Evolutionary conservation across 257 asterid genomes (phyloP).

Genomic region (Scutellaria minor): DNA sequence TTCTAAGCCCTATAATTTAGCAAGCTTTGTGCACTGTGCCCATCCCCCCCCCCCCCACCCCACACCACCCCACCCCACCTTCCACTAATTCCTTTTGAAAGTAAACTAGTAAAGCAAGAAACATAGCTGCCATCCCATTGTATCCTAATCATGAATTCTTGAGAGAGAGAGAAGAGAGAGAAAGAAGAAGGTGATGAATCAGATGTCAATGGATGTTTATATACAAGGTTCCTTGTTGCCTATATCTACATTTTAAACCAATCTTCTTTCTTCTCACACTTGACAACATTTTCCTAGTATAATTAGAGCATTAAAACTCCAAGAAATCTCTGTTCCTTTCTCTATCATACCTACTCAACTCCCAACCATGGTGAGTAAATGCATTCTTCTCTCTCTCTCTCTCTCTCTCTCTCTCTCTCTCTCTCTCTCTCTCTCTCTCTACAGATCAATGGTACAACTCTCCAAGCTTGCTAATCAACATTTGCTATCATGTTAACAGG

Average conservation of each 20-base stretch:
- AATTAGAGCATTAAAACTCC: not conserved
- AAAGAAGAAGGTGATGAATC: conserved; percentile 41
- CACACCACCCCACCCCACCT: conserved; percentile 24
- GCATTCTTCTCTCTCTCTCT: no score
- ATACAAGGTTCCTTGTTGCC: conserved; percentile 35
- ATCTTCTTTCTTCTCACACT: conserved; percentile 3
- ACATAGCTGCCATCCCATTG: conserved; percentile 50
- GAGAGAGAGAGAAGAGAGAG: conserved; percentile 24
- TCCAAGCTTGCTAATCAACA: no score
- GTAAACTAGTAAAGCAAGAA: conserved; percentile 41
- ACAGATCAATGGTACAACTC: no score
- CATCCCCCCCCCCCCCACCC: conserved; percentile 13
- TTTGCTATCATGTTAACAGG: conserved; percentile 33
- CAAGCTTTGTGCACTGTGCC: conserved; percentile 29
- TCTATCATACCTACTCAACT: not conserved
- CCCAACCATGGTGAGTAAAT: conserved; percentile 41
- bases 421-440: no score
- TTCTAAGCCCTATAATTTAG: conserved; percentile 17
- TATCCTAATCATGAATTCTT: conserved; percentile 48
- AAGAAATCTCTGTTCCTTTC: not conserved
- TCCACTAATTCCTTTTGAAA: conserved; percentile 40
- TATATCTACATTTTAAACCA: conserved; percentile 31
- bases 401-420: no score
- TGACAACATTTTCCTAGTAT: not conserved
- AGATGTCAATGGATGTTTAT: conserved; percentile 46